phyloP scores from a whole-genome alignment of 148 eudicot species.

The Dianthus caryophyllus region DNA sequence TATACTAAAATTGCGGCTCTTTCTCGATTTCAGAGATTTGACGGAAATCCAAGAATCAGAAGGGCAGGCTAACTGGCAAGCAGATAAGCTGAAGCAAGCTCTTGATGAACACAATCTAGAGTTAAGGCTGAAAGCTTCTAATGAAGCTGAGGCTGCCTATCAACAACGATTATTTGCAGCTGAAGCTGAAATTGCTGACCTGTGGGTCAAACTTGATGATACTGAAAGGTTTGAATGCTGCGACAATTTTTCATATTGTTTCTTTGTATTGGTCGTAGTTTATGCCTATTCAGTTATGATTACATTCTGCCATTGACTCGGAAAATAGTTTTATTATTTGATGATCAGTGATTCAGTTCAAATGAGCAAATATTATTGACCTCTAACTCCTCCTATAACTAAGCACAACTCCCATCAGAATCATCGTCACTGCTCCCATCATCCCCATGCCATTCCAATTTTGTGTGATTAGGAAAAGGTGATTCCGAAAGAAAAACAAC shows the following conservation, averaged over 20 bases:
- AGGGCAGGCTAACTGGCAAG: constrained; percentile 64
- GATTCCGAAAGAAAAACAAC: too few relatives aligned
- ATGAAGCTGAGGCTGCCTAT: constrained; percentile 93
- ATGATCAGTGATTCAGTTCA: not conserved
- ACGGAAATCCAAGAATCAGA: constrained; percentile 81
- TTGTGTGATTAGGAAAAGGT: too few relatives aligned
- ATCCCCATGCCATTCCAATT: not conserved
- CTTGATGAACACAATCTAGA: constrained; percentile 78
- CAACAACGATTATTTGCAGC: constrained; percentile 73
- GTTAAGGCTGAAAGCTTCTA: constrained; percentile 87
- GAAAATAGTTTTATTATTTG: not conserved
- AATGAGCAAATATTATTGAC: not conserved
- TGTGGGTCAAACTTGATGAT: constrained; percentile 70
- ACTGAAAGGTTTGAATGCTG: constrained; percentile 61
- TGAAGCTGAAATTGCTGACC: constrained; percentile 84
- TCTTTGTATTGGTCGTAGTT: not conserved
- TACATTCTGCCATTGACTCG: not conserved
- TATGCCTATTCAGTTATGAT: not conserved
- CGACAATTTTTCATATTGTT: not conserved
- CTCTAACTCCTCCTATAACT: not conserved
- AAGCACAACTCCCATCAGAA: not conserved
- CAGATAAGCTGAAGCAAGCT: constrained; percentile 58
- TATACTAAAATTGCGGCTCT: not conserved
- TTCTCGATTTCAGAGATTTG: constrained; percentile 39
- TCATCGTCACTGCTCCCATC: not conserved